phyloP scores from a whole-genome alignment of 73 alveolate species.

The Paramecium caudatum region DNA sequence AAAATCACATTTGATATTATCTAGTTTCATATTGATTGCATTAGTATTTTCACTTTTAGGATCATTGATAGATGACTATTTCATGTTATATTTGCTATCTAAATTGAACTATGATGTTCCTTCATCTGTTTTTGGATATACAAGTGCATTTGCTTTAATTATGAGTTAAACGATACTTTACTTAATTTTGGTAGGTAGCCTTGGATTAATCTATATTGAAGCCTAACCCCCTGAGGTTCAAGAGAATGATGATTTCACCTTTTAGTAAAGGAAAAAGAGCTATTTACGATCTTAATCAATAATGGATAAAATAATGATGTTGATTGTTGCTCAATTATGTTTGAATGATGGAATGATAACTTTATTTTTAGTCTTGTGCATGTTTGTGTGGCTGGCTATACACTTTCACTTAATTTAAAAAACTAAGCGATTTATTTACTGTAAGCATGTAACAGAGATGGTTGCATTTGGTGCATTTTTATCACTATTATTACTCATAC shows the following conservation, averaged over 20 bases:
- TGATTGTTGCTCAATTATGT: neutral
- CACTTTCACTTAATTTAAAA: conserved; percentile 24
- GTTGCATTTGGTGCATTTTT: neutral
- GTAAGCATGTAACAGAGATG: neutral
- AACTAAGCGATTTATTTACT: neutral
- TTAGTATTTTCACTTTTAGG: neutral
- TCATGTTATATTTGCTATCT: neutral
- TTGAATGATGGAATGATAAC: conserved; percentile 61
- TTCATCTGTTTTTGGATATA: neutral
- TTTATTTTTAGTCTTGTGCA: conserved; percentile 3
- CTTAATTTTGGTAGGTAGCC: neutral
- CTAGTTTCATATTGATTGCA: neutral
- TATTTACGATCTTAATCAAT: conserved; percentile 2
- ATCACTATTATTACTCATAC: conserved; percentile 12
- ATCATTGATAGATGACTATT: neutral
- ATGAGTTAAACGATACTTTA: neutral
- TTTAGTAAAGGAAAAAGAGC: neutral
- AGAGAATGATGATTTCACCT: conserved; percentile 12
- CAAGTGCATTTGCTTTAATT: conserved; percentile 25
- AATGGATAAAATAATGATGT: conserved; percentile 14
- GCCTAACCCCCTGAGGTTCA: too few relatives aligned
- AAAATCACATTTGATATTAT: neutral
- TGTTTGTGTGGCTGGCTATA: conserved; percentile 35
- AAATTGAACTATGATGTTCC: neutral
- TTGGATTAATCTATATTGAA: too few relatives aligned